Conservation (phyloP, 352 stramenopile genomes). For the Phytophthora crassamura region DNA sequence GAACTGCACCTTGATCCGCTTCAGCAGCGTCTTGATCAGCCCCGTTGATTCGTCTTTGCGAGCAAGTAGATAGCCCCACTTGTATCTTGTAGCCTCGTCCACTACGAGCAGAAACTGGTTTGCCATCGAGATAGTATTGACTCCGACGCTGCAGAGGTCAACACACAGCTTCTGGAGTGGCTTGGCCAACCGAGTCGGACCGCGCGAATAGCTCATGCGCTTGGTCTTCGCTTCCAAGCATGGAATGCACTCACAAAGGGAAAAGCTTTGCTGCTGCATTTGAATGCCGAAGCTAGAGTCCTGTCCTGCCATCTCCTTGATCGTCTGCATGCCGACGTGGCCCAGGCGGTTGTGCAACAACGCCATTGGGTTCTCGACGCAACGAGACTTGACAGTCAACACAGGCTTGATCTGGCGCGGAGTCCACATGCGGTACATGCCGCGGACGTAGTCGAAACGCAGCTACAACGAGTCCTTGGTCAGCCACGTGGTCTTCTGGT, state of each 20-base stretch:
- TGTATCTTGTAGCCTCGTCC: background rate
- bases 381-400: background rate
- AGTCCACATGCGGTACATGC: constrained; percentile 3
- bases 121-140: background rate
- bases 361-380: background rate
- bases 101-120: constrained; percentile 10
- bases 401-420: background rate
- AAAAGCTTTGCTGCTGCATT: constrained; percentile 8
- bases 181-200: background rate
- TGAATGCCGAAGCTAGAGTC: constrained; percentile 8
- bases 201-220: constrained; percentile 13
- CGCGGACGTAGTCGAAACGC: constrained; percentile 1
- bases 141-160: constrained; percentile 7
- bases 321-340: background rate
- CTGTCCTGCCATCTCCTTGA: constrained; percentile 3
- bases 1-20: background rate
- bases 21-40: background rate
- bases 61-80: background rate
- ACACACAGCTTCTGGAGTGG: constrained; percentile 2
- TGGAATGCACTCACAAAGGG: constrained; percentile 3
- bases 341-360: constrained; percentile 11
- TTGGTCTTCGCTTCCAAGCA: background rate
- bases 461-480: constrained; percentile 11
- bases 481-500: background rate
- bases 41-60: background rate